Conservation (phyloP, 2,329 filamentous ascomycete genomes). For the Colletotrichum sidae region DNA sequence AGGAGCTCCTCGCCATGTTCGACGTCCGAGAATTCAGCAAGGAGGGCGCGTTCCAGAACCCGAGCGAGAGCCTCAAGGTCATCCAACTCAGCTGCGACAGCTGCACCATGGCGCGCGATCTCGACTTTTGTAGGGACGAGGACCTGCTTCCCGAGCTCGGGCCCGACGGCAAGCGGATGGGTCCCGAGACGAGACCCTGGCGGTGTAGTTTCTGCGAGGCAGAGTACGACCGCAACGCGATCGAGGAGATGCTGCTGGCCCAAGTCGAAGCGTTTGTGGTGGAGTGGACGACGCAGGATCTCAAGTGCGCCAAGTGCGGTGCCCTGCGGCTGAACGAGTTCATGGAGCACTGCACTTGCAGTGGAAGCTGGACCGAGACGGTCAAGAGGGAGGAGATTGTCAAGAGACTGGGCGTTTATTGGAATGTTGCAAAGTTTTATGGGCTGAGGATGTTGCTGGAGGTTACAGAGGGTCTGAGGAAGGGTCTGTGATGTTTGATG, state of each 20-base stretch:
- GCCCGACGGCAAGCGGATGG: constrained; percentile 38
- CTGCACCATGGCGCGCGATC: constrained; percentile 88
- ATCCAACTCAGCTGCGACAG: constrained; percentile 85
- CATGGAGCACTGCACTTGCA: constrained; percentile 96
- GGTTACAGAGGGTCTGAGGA: constrained; percentile 75
- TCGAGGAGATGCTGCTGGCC: constrained; percentile 86
- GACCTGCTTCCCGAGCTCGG: constrained; percentile 72
- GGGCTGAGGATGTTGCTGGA: constrained; percentile 83
- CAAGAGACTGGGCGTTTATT: constrained; percentile 75
- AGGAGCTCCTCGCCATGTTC: constrained; percentile 89
- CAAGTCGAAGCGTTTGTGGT: constrained; percentile 80
- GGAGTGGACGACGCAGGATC: constrained; percentile 89
- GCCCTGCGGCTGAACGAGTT: constrained; percentile 90
- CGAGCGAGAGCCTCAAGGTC: constrained; percentile 79
- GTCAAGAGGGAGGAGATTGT: constrained; percentile 75
- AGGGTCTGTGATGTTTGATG: constrained; percentile 50
- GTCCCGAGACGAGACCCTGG: constrained; percentile 67
- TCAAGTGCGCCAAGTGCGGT: constrained; percentile 79
- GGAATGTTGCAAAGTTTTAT: constrained; percentile 82
- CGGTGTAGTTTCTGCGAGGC: constrained; percentile 80
- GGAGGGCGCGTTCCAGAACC: constrained; percentile 89
- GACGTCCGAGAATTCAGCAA: constrained; percentile 94
- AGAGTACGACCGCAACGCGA: constrained; percentile 79
- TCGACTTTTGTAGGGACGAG: constrained; percentile 93
- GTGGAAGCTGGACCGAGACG: constrained; percentile 83